Evolutionary conservation across 495 filamentous ascomycete species (phyloP), one percentile per base, ranked within the genome.

Genomic region (Annulohypoxylon nitens): DNA sequence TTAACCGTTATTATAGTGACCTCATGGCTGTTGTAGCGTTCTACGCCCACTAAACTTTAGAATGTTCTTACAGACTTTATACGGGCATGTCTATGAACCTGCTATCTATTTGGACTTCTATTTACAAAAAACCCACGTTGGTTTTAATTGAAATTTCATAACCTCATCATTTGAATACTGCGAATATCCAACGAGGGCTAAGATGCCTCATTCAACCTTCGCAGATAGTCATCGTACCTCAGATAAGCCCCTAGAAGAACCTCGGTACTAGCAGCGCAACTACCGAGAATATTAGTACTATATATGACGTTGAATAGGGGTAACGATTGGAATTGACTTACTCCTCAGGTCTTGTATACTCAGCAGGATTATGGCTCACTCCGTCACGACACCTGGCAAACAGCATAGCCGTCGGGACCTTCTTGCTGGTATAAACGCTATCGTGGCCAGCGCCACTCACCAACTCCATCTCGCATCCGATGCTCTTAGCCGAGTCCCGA

Each of bases 361-460:
- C 82, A 6, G 77, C 67, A 5, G 82, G 81, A 48, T 84, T 77
- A 67, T 83, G 82, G 45, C 76, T 79, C 9, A 84, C 67, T 11
- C 82, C 82, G 54, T 81, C 73, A 55, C 73, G 62, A 30, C 76
- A 81, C 25, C 79, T 78, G 11, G 82, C 80, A 65, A 83, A 83
- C 16, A 84, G 80, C 81, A 84, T 84, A 23, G 78, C 80, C 25
- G 82, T 83, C 37, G 81, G 82, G 36, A 70, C 76, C 14, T 50
- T 54, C 23, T 61, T 58, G 25, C 70, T 75, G 14, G 78, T 69
- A 30, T 79, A 72, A 26, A 79, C 75, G 43, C 75, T 78, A 26
- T 92, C 91, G 78, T 93, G 91, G 1, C 80, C 81, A 1, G 86
- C 86, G 2, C 85, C 85, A 58, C 79, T 83, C 51, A 78, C 47